Conservation (phyloP, 106 monocot genomes). For the Allium sativum region DNA sequence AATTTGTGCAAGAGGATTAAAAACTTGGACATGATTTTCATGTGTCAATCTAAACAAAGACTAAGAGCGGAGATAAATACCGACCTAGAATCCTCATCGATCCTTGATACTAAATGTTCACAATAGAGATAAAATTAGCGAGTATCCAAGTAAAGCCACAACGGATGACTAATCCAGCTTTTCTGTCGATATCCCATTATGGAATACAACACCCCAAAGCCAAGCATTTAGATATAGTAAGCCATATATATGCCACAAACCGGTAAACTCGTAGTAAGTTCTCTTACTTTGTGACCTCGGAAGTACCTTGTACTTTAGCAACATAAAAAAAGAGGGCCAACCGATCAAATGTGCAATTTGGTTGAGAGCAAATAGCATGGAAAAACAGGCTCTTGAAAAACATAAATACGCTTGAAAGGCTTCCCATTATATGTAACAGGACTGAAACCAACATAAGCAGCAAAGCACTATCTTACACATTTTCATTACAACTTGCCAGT, state of each 20-base stretch:
- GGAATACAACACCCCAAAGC: conserved; percentile 95
- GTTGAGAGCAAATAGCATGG: conserved; percentile 64
- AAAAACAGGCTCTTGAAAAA: conserved; percentile 92
- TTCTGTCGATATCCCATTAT: conserved; percentile 61
- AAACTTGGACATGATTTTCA: too few species aligned
- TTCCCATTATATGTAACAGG: too few species aligned
- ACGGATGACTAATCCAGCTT: conserved; percentile 54
- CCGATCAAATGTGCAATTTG: conserved; percentile 69
- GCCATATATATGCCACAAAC: conserved; percentile 90
- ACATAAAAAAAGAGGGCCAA: conserved; percentile 65
- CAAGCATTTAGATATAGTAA: conserved; percentile 83
- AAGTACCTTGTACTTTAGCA: conserved; percentile 68
- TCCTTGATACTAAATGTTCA: conserved; percentile 53
- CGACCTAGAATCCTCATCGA: conserved; percentile 69
- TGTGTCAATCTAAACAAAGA: too few species aligned
- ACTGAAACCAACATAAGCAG: too few species aligned
- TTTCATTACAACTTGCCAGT: too few species aligned
- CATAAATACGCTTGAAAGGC: too few species aligned
- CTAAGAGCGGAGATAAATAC: conserved; percentile 53
- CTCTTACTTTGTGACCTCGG: conserved; percentile 59
- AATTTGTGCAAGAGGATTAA: too few species aligned
- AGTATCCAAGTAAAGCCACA: conserved; percentile 67
- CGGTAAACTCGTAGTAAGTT: conserved; percentile 86
- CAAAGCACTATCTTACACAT: too few species aligned
- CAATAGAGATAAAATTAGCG: conserved; percentile 45